Base-by-base conservation (phyloP, 305 asterid genomes). In the Fraxinus dipetala region DNA sequence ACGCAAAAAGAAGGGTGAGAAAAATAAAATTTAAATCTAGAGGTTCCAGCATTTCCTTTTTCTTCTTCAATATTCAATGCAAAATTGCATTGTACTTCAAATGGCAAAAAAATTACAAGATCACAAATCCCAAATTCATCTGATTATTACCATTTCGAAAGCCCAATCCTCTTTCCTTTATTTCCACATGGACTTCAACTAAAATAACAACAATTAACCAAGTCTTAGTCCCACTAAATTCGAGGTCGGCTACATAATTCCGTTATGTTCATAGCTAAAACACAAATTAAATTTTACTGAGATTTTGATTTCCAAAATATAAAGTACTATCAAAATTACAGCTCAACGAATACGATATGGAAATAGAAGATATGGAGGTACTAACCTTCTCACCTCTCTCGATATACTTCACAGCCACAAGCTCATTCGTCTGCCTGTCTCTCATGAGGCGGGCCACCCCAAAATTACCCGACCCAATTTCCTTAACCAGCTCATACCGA, bases 331-430 rank as follows among this genome's bases (percentile, higher is more conserved):
- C 69, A 18, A 18, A 59, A 59, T 1, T n/a, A 59, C 28, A 59
- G 69, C 28, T 20, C 69, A 59, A 59, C 20, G 28, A 5, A 59
- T 59, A 20, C 11, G 69, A n/a, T 59, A 56, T 59, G 30, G 28
- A n/a, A 59, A 69, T 30, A 30, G 75, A 69, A 30, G 11, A 13
- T 3, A 48, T 30, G 22, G 38, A 30, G 35, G 74, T 32, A 69
- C 75, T 69, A 30, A 95, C 99, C 99, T 96, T 96, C 84, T 93
- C 98, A 51, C 99, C 98, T 86, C 99, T 88, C 88, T 96, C 99
- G 89, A 96, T 96, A 75, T 96, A 96, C 97, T 96, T 96, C 8
- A 94, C 98, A 81, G 99, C 99, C 84, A 94, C 98, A 81, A 96
- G 98, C 83, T 96, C 94, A 40, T 90, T 89, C 14, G 93, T 96